Evolutionary conservation across 345 rosid species (phyloP).

Genomic region (Arabidopsis suecica): DNA sequence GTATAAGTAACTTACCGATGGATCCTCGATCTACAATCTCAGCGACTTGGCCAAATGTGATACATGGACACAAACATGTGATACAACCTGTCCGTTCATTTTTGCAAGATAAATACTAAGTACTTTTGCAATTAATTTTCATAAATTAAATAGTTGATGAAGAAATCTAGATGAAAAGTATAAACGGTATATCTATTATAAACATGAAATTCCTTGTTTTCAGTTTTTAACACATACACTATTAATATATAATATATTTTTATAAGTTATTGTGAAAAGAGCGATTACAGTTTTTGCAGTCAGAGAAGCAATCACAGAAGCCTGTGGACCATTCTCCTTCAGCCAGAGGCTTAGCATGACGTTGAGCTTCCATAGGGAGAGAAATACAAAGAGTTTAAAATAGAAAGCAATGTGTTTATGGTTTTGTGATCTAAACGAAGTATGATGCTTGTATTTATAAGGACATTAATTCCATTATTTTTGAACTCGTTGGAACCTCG

Average conservation of each 20-base stretch:
- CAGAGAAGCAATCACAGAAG: slow-evolving; percentile 56
- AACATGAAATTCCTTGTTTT: not conserved
- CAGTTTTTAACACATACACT: not conserved
- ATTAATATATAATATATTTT: no score
- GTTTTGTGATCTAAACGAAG: not conserved
- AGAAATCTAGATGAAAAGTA: not conserved
- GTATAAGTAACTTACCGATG: slow-evolving; percentile 46
- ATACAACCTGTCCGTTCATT: slow-evolving; percentile 51
- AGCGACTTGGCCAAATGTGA: slow-evolving; percentile 65
- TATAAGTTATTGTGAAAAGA: not conserved
- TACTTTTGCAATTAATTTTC: not conserved
- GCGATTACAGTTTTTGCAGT: slow-evolving; percentile 44
- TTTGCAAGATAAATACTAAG: not conserved
- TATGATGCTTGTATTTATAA: slow-evolving; percentile 33
- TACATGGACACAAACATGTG: slow-evolving; percentile 62
- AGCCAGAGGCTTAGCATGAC: slow-evolving; percentile 32
- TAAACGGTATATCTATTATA: not conserved
- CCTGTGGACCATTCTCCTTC: slow-evolving; percentile 58
- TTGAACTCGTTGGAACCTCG: not conserved
- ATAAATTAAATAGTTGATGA: not conserved
- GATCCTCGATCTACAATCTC: slow-evolving; percentile 61
- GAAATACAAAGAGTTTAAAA: not conserved
- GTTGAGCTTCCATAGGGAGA: slow-evolving; percentile 39
- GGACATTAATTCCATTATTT: not conserved
- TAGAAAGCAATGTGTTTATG: slow-evolving; percentile 1